Conservation (phyloP, 2,329 filamentous ascomycete genomes). For the Aspergillus udagawae region DNA sequence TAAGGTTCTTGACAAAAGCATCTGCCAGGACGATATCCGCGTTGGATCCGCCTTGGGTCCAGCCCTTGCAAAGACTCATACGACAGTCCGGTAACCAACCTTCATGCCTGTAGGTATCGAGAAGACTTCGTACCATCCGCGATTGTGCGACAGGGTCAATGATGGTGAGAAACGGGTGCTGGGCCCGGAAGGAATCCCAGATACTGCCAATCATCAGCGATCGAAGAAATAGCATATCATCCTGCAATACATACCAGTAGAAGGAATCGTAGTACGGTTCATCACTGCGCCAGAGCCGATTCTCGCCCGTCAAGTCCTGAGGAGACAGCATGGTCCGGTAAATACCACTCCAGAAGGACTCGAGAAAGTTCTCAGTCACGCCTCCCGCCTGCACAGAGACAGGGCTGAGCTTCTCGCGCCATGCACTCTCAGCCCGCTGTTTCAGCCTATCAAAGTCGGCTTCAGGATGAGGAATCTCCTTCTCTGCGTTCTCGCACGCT, state of each 20-base stretch:
- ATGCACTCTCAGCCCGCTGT: neutral
- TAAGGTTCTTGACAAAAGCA: slow-evolving; percentile 63
- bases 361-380: slow-evolving; percentile 24
- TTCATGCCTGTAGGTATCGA: slow-evolving; percentile 66
- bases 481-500: slow-evolving; percentile 58
- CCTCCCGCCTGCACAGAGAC: neutral
- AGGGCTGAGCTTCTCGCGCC: neutral
- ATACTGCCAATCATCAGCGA: slow-evolving; percentile 37
- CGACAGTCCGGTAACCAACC: slow-evolving; percentile 71
- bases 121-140: slow-evolving; percentile 63
- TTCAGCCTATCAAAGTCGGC: slow-evolving; percentile 43
- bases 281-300: slow-evolving; percentile 59
- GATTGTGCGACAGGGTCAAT: slow-evolving; percentile 60
- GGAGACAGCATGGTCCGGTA: slow-evolving; percentile 68
- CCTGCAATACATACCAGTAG: slow-evolving; percentile 52
- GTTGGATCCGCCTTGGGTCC: slow-evolving; percentile 70
- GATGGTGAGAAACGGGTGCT: slow-evolving; percentile 65
- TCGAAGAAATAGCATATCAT: neutral
- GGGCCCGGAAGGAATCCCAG: slow-evolving; percentile 67
- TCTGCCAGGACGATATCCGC: slow-evolving; percentile 67
- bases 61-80: slow-evolving; percentile 65
- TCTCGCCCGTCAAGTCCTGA: slow-evolving; percentile 70
- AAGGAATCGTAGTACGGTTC: slow-evolving; percentile 72
- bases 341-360: slow-evolving; percentile 65
- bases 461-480: slow-evolving; percentile 52